Evolutionary conservation across 257 asterid species (phyloP).

Genomic region (Plantago elongata): DNA sequence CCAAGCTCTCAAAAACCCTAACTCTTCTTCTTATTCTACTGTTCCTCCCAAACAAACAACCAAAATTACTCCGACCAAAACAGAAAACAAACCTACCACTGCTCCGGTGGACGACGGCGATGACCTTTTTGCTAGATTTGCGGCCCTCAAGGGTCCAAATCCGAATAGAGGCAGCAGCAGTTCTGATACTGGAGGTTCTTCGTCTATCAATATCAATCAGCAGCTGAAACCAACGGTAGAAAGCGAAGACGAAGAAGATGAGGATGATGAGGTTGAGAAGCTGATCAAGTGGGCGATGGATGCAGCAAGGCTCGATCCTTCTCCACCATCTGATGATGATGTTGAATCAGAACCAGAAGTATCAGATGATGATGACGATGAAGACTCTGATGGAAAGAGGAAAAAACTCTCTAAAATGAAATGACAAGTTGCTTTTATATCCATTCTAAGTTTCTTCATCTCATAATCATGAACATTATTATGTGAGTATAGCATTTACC

Average conservation of each 20-base stretch:
- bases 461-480: no score
- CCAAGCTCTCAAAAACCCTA: constrained; percentile 40
- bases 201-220: neutral
- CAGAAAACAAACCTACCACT: no score
- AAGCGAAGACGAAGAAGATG: constrained; percentile 48
- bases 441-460: no score
- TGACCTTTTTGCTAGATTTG: constrained; percentile 61
- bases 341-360: constrained; percentile 7
- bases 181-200: neutral
- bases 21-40: no score
- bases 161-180: neutral
- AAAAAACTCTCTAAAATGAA: no score
- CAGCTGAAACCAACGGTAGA: constrained; percentile 2
- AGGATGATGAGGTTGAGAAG: constrained; percentile 83
- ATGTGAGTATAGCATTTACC: no score
- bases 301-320: constrained; percentile 88
- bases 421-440: no score
- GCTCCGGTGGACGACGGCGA: constrained; percentile 18
- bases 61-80: no score
- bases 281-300: constrained; percentile 81
- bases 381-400: neutral
- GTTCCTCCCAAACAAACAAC: no score
- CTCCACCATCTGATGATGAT: constrained; percentile 54
- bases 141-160: constrained; percentile 46
- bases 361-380: constrained; percentile 12